Evolutionary conservation across 2,329 filamentous ascomycete genomes (phyloP).

Genomic region (Sphaceloma murrayae): DNA sequence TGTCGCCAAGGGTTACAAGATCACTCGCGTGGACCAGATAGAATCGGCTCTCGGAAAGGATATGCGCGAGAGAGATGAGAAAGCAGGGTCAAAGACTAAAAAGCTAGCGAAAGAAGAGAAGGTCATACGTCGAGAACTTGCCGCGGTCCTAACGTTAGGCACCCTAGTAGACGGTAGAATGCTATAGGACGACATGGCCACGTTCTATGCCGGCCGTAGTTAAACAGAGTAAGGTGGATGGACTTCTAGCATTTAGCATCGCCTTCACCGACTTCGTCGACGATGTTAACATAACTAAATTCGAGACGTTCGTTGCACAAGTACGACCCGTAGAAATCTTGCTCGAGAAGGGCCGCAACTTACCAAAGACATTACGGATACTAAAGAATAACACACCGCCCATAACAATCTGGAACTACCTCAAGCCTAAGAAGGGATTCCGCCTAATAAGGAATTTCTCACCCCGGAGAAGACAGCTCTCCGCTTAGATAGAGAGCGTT

Average conservation of each 20-base stretch:
- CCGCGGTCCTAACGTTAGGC: slow-evolving; percentile 81
- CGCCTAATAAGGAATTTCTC: slow-evolving; percentile 88
- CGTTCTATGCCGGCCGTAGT: slow-evolving; percentile 92
- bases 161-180: slow-evolving; percentile 93
- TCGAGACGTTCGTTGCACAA: slow-evolving; percentile 93
- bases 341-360: slow-evolving; percentile 68
- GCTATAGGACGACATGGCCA: slow-evolving; percentile 96
- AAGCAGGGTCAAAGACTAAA: slow-evolving; percentile 41
- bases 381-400: slow-evolving; percentile 91
- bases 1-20: slow-evolving; percentile 95
- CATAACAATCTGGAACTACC: slow-evolving; percentile 88
- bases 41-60: slow-evolving; percentile 94
- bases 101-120: slow-evolving; percentile 73
- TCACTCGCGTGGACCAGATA: slow-evolving; percentile 91
- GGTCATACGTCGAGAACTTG: slow-evolving; percentile 81
- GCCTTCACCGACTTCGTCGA: slow-evolving; percentile 90
- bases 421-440: no score
- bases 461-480: slow-evolving; percentile 70
- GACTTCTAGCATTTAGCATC: slow-evolving; percentile 75
- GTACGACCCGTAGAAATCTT: slow-evolving; percentile 80
- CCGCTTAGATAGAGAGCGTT: slow-evolving; percentile 69
- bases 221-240: slow-evolving; percentile 60
- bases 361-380: slow-evolving; percentile 81
- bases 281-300: slow-evolving; percentile 87
- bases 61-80: slow-evolving; percentile 81